Percentiles rank a stretch among this genome's conserved stretches.
These are phyloP conservation scores for Trypanosoma platydactyli DNA, from an alignment of 208 protist species.

Conservation along the genomic window DNA sequence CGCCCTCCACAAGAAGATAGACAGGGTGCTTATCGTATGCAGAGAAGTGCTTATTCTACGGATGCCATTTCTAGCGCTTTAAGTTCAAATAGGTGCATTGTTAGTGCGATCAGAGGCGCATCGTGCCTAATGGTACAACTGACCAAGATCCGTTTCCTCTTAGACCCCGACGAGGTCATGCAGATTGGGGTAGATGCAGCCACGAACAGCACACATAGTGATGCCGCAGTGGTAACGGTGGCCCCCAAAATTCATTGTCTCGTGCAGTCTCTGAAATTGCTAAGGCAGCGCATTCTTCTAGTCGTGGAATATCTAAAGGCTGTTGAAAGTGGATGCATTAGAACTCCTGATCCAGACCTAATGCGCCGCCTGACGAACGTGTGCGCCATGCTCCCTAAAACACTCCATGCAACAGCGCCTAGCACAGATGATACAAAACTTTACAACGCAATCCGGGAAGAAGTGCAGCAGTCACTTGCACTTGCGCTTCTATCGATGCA, in stretches of 20 bases:
- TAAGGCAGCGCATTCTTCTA: constrained; percentile 32
- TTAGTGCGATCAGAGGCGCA: background rate
- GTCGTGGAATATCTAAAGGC: constrained; percentile 36
- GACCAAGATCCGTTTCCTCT: constrained; percentile 13
- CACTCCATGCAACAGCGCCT: background rate
- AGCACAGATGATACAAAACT: background rate
- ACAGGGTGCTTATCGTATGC: background rate
- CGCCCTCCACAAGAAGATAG: background rate
- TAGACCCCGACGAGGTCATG: constrained; percentile 34
- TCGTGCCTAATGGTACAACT: background rate
- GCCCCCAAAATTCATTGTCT: constrained; percentile 12
- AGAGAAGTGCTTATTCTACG: background rate
- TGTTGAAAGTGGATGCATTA: constrained; percentile 22
- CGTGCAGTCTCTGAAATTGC: constrained; percentile 27
- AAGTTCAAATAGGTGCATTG: background rate
- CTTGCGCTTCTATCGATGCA: constrained; percentile 23
- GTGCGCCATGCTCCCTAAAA: constrained; percentile 13
- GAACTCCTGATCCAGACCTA: constrained; percentile 14
- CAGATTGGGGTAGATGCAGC: constrained; percentile 31
- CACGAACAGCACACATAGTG: constrained; percentile 15
- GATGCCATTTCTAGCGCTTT: background rate
- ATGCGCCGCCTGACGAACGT: constrained; percentile 21
- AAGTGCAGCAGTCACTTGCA: constrained; percentile 8
- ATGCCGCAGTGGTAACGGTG: background rate
- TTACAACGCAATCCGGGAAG: constrained; percentile 9